Evolutionary conservation across 176 grass and related monocot genomes (phyloP), one percentile per base, ranked within the genome.

Genomic region (Thalia dealbata): DNA sequence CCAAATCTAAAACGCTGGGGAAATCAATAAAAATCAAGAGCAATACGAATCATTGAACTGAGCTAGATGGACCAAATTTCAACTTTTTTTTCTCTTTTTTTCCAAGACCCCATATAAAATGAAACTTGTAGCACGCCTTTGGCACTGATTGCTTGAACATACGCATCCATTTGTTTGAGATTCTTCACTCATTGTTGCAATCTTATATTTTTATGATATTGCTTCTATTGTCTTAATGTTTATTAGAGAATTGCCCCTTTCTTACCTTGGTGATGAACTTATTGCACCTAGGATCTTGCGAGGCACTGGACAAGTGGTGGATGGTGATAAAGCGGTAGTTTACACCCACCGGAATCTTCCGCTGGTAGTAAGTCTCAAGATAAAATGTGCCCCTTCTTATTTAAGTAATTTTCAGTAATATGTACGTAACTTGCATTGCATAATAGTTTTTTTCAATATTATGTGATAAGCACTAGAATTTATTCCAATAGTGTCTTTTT

Each of bases 261-360:
- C 7, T 69, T 43, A n/a, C 1, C 24, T 69, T 12, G 24, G 27
- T 69, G 7, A 26, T 41, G 46, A 43, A 8, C 54, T 56, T n/a
- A 6, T 58, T 6, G 54, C 54, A 22, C 22, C 19, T n/a, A 99
- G 95, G 95, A 88, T 99, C 69, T 81, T 99, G 79, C 84, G 74
- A 76, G 95, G 90, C 3, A 86, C 19, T 18, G 95, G 90, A 7
- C 90, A 99, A 85, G 72, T 95, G 13, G 90, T 99, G 73, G 86
- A 91, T 35, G 79, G 90, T 48, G 95, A 99, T 72, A 87, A 91
- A 81, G 87, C 74, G 48, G 63, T 99, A 6, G 52, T 52, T 3
- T 95, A 95, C 69, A 95, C 85, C 77, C 95, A 99, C 42, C 91
- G 82, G 78, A 81, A 73, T 77, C 74, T 99, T 84, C 83, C 83